Percentiles rank a stretch among this genome's conserved stretches.
phyloP scores from a whole-genome alignment of 2,329 filamentous ascomycete genomes.

The Mycosphaerella arachidis region DNA sequence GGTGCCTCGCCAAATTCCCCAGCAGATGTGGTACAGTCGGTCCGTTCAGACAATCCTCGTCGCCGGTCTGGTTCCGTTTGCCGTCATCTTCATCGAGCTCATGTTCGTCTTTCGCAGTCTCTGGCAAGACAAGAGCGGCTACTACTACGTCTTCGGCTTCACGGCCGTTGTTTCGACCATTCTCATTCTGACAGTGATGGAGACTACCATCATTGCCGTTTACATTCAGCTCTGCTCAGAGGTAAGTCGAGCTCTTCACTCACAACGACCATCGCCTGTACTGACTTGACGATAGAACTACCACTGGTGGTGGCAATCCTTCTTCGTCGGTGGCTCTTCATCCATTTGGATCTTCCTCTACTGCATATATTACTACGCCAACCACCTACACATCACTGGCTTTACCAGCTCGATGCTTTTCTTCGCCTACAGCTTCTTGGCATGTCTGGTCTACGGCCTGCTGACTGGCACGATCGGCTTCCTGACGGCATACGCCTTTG shows the following conservation, averaged over 20 bases:
- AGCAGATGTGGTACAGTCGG: conserved; percentile 69
- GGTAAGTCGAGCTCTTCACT: conserved; percentile 37
- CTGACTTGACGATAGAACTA: conserved; percentile 55
- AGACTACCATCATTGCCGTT: conserved; percentile 77
- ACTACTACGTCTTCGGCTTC: conserved; percentile 90
- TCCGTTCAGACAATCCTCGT: conserved; percentile 61
- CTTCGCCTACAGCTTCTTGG: conserved; percentile 79
- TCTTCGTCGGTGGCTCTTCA: conserved; percentile 71
- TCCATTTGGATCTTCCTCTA: conserved; percentile 79
- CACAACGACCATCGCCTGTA: background rate
- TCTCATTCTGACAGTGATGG: conserved; percentile 69
- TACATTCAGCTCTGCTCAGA: conserved; percentile 80
- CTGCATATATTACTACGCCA: conserved; percentile 77
- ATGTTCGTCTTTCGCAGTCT: conserved; percentile 82
- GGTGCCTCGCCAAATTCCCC: conserved; percentile 69
- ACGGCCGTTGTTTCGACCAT: conserved; percentile 69
- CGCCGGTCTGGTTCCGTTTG: conserved; percentile 75
- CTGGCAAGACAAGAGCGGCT: conserved; percentile 86
- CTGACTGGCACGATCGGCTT: conserved; percentile 81
- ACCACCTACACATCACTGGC: conserved; percentile 74
- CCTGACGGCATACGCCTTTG: conserved; percentile 76
- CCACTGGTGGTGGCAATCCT: conserved; percentile 90
- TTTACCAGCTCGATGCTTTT: conserved; percentile 76
- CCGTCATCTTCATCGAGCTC: conserved; percentile 82
- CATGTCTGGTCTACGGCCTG: conserved; percentile 74